Conservation (phyloP, 2,329 filamentous ascomycete genomes). For the Geosmithia putterillii region DNA sequence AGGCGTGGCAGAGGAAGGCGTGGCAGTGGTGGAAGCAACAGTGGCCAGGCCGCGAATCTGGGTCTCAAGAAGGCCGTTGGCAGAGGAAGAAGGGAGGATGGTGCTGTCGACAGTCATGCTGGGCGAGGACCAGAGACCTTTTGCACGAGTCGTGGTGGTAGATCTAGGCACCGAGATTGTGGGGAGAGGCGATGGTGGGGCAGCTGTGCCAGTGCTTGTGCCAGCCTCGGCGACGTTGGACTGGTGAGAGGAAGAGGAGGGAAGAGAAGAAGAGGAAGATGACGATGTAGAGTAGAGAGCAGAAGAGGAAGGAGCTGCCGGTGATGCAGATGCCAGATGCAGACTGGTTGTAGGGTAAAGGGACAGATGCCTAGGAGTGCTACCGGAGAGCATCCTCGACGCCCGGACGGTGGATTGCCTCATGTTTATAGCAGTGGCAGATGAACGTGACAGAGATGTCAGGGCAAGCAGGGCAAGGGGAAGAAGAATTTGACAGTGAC, state of each 20-base stretch:
- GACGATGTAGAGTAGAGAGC: conserved; percentile 10
- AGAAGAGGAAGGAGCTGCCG: conserved; percentile 5
- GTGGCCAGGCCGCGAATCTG: conserved; percentile 5
- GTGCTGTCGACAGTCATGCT: background rate
- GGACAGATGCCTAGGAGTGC: too few species aligned
- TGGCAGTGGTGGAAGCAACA: conserved; percentile 14
- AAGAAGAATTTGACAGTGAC: too few species aligned
- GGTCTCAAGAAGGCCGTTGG: conserved; percentile 6
- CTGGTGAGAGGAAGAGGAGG: conserved; percentile 7
- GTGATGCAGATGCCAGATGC: background rate
- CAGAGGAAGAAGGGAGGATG: conserved; percentile 31
- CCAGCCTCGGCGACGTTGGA: too few species aligned
- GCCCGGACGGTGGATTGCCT: too few species aligned
- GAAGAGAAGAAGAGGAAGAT: conserved; percentile 10
- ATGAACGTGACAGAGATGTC: too few species aligned
- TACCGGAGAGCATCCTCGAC: too few species aligned
- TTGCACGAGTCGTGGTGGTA: background rate
- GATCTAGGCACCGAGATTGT: background rate
- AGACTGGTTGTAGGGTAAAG: background rate
- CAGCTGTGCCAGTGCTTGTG: too few species aligned
- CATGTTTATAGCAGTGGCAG: too few species aligned
- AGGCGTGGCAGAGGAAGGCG: conserved; percentile 21
- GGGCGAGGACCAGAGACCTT: background rate
- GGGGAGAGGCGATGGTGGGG: conserved; percentile 5
- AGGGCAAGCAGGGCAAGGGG: too few species aligned